Evolutionary conservation across 345 rosid species (phyloP), one percentile per base, ranked within the genome.

Genomic region (Boechera stricta): DNA sequence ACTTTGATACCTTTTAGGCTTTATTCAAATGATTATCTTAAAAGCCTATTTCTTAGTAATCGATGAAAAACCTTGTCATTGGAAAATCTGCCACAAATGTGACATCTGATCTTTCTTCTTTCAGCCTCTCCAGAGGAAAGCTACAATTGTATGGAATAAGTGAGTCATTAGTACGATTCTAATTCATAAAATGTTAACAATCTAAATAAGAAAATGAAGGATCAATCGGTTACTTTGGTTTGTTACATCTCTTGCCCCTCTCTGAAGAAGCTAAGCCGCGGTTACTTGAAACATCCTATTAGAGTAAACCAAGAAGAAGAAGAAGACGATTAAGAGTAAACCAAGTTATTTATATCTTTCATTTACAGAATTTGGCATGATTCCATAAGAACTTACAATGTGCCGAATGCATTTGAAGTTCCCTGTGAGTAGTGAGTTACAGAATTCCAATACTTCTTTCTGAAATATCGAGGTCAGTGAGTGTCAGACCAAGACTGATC

Each of bases 41-140:
- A 31, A 15, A 64, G 38, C 26, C 15, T 45, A 12, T 59, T 44
- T 28, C 26, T 24, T 24, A n/a, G 11, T 45, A 10, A 26, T 11
- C 1, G 16, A 77, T 10, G 21, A 38, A 42, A 21, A 29, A 77
- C 76, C 72, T 64, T 64, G 24, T 33, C 15, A 36, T 4, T 71
- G 92, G 89, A 73, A 93, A 93, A 68, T 91, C 92, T 18, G 94
- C 96, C 26, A 90, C 86, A 73, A 93, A 74, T 66, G 87, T 88
- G 38, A 93, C 75, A 26, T 82, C 86, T 21, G 94, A 88, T 79
- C 97, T 89, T 81, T 84, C 95, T 84, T 87, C 89, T 53, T 67
- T 71, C 32, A 93, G 87, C 85, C 84, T 85, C 82, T 86, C 86
- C 64, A 88, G 32, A 75, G 92, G 96, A 75, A 91, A 75, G 49